Percentiles rank a stretch among this genome's conserved stretches.
Evolutionary conservation across 2,329 filamentous ascomycete genomes (phyloP).

Genomic region (Nemania sp.): DNA sequence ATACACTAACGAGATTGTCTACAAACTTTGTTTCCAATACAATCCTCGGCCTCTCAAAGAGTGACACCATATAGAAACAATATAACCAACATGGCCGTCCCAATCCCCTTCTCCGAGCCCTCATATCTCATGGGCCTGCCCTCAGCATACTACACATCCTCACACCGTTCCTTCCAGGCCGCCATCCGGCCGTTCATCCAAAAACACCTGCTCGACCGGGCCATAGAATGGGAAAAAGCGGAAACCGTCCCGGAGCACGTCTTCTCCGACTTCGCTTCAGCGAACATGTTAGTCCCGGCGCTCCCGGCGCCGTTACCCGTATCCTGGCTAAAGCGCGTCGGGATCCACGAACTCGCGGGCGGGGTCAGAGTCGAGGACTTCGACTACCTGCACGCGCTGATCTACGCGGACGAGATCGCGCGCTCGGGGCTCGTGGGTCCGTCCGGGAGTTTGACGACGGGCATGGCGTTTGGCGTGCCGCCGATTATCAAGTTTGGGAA

Average conservation of each 20-base stretch:
- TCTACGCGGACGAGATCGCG: slow-evolving; percentile 72
- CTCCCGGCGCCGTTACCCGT: slow-evolving; percentile 71
- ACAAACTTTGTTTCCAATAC: too few species aligned
- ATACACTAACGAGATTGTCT: too few species aligned
- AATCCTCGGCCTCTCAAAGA: too few species aligned
- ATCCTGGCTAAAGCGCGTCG: slow-evolving; percentile 66
- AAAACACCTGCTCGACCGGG: slow-evolving; percentile 63
- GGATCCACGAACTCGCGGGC: slow-evolving; percentile 68
- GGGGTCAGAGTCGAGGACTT: slow-evolving; percentile 72
- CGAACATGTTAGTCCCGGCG: slow-evolving; percentile 71
- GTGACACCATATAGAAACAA: background rate
- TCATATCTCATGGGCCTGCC: slow-evolving; percentile 71
- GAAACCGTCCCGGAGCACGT: slow-evolving; percentile 66
- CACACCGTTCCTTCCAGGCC: slow-evolving; percentile 68
- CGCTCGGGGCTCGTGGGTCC: slow-evolving; percentile 68
- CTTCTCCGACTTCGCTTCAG: slow-evolving; percentile 64
- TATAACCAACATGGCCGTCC: slow-evolving; percentile 11
- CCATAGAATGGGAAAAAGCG: slow-evolving; percentile 70
- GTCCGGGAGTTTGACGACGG: slow-evolving; percentile 66
- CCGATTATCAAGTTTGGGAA: slow-evolving; percentile 71
- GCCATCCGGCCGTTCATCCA: slow-evolving; percentile 68
- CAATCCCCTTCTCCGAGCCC: slow-evolving; percentile 72
- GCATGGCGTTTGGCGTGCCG: slow-evolving; percentile 73
- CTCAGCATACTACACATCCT: slow-evolving; percentile 70
- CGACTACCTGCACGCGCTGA: slow-evolving; percentile 70